Conservation (phyloP, 2,329 filamentous ascomycete species). For the Pseudogymnoascus sp. region DNA sequence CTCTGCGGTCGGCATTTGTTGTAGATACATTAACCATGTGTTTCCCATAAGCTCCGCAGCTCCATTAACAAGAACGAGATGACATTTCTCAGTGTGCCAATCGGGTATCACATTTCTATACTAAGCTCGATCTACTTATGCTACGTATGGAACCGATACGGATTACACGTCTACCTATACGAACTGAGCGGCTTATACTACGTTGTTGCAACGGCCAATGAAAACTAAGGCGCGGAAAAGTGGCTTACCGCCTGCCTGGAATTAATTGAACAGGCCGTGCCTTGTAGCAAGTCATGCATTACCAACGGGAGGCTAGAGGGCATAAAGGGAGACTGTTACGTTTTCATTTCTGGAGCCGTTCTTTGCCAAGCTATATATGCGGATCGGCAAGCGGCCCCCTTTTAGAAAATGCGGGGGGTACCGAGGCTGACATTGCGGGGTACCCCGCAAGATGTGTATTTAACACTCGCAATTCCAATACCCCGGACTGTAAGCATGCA, state of each 20-base stretch:
- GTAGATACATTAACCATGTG: not conserved
- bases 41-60: not conserved
- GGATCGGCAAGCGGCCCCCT: not conserved
- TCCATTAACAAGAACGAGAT: not conserved
- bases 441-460: not conserved
- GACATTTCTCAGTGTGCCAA: not conserved
- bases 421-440: conserved; percentile 5
- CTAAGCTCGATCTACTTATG: not conserved
- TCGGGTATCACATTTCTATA: not conserved
- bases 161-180: not conserved
- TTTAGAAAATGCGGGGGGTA: not conserved
- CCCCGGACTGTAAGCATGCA: not conserved
- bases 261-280: not conserved
- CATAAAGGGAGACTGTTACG: not conserved
- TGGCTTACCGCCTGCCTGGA: not conserved
- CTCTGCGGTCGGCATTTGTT: not conserved
- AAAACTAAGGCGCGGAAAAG: not conserved
- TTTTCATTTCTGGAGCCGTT: not conserved
- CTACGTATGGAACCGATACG: not conserved
- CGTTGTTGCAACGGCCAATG: not conserved
- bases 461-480: not conserved
- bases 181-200: not conserved
- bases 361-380: not conserved
- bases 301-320: not conserved
- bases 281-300: not conserved